A percentile compares a stretch with the other conserved stretches of the same genome.
Evolutionary conservation across 1,284 basidiomycete species (phyloP).

Genomic region (Leccinum huronense): DNA sequence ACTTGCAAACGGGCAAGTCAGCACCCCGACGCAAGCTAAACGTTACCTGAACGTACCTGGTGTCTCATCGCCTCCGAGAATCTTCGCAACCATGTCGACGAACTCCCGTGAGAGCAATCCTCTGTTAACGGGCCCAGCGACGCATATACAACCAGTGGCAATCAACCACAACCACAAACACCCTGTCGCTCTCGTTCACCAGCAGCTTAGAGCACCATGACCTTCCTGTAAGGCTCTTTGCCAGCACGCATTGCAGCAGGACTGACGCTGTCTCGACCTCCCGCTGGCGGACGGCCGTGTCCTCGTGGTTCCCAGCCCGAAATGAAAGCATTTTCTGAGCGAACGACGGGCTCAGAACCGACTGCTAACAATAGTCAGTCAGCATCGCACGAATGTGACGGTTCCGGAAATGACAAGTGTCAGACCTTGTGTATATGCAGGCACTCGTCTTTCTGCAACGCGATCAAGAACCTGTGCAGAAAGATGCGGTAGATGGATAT

Average conservation of each 20-base stretch:
- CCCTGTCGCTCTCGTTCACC: slow-evolving; percentile 53
- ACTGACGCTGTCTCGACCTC: slow-evolving; percentile 39
- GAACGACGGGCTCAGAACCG: slow-evolving; percentile 47
- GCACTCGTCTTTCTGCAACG: slow-evolving; percentile 41
- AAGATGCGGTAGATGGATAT: slow-evolving; percentile 45
- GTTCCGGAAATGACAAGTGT: background rate
- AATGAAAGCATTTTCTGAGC: slow-evolving; percentile 42
- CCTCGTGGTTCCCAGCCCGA: slow-evolving; percentile 32
- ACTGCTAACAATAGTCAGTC: slow-evolving; percentile 42
- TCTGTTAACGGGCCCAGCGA: slow-evolving; percentile 1
- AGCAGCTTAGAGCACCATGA: slow-evolving; percentile 60
- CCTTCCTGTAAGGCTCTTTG: slow-evolving; percentile 58
- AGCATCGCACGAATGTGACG: slow-evolving; percentile 6
- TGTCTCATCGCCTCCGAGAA: slow-evolving; percentile 43
- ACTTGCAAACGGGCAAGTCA: slow-evolving; percentile 34
- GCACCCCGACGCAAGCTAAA: background rate
- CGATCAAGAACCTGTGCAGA: slow-evolving; percentile 35
- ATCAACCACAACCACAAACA: slow-evolving; percentile 48
- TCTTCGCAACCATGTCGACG: slow-evolving; percentile 44
- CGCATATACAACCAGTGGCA: slow-evolving; percentile 2
- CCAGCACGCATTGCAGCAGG: slow-evolving; percentile 43
- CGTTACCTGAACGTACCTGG: slow-evolving; percentile 40
- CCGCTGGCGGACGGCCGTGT: slow-evolving; percentile 38
- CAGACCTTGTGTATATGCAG: slow-evolving; percentile 45
- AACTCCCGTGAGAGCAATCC: slow-evolving; percentile 43